Percentiles rank a stretch among this genome's conserved stretches.
phyloP scores from a whole-genome alignment of 345 rosid species.

The Salix exigua region DNA sequence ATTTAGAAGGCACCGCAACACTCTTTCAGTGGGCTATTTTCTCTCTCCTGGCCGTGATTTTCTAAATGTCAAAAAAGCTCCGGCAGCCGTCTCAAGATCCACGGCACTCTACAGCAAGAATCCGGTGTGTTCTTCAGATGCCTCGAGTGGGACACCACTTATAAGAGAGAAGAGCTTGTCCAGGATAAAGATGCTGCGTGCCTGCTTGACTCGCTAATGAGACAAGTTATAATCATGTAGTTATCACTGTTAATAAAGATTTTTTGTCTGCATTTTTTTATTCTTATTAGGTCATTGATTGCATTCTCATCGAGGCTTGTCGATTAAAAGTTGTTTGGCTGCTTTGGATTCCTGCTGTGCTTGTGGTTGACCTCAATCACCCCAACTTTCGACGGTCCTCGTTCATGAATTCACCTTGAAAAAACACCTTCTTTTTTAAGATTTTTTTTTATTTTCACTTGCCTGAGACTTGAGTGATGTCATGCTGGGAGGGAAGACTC shows the following conservation, averaged over 20 bases:
- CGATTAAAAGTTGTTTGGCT: slow-evolving; percentile 8
- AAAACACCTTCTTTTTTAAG: too few relatives aligned
- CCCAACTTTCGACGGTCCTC: not conserved
- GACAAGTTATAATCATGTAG: slow-evolving; percentile 20
- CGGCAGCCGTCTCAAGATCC: not conserved
- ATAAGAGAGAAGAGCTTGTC: not conserved
- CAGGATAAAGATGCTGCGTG: slow-evolving; percentile 7
- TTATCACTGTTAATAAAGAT: not conserved
- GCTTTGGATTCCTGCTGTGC: slow-evolving; percentile 16
- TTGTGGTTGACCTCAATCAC: slow-evolving; percentile 4
- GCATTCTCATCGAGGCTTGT: not conserved
- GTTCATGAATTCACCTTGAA: not conserved
- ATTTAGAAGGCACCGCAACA: not conserved
- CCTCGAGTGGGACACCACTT: slow-evolving; percentile 14
- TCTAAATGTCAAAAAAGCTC: not conserved
- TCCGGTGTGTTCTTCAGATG: too few relatives aligned
- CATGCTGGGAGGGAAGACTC: not conserved
- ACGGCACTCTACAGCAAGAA: not conserved
- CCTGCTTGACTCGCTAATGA: slow-evolving; percentile 7
- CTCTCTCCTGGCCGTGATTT: not conserved
- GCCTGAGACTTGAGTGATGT: too few relatives aligned
- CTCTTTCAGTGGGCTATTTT: not conserved
- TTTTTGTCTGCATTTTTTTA: slow-evolving; percentile 7
- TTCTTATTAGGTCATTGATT: slow-evolving; percentile 11
- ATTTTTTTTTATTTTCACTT: too few relatives aligned